Base-by-base conservation (phyloP, 2,329 filamentous ascomycete species). In the Pestalotiopsis sp. region DNA sequence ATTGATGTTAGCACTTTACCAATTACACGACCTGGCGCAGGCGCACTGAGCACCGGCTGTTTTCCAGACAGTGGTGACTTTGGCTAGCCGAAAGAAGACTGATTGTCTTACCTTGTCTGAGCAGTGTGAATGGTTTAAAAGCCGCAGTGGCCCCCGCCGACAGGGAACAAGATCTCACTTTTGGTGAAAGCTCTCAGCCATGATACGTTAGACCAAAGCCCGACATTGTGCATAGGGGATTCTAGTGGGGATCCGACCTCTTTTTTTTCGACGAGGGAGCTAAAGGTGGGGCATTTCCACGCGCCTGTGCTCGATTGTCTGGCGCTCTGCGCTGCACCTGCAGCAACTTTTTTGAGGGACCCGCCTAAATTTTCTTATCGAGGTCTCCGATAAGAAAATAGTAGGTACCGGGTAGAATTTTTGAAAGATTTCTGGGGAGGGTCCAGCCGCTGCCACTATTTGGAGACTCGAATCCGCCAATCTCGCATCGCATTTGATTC, bases 351-450 rank as follows among this genome's bases (percentile, higher is more conserved):
- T 52, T 52, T 14, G 20, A 52, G 4, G 20, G 57, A 25, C 59
- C 59, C 59, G 59, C 59, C 45, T 52, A 52, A 52, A 52, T 61
- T 61, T 14, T 61, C 59, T 61, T 61, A 61, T 61, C 59, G 27
- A 36, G 57, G 23, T 14, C 31, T 3, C 4, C 59, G 59, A 61
- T 61, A 61, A 61, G 45, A 52, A 52, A 52, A 52, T 1, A 52
- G 9, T 52, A 52, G 45, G 38, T 31, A 31, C 27, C 6, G 27
- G 27, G 27, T 68, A 68, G 20, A 69, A 69, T 64, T 70, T 67
- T 63, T 70, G 31, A 68, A 71, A 73, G 70, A 36, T 41, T 61
- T 39, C 31, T 13, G 59, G 31, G 59, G 27, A 36, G 27, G 25
- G 25, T 39, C n/a, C 20, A 23, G 20, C 31, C 14, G 17, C 23